Base-by-base conservation (phyloP, 1,139 yeast genomes). In the Hyphopichia khmerensis region DNA sequence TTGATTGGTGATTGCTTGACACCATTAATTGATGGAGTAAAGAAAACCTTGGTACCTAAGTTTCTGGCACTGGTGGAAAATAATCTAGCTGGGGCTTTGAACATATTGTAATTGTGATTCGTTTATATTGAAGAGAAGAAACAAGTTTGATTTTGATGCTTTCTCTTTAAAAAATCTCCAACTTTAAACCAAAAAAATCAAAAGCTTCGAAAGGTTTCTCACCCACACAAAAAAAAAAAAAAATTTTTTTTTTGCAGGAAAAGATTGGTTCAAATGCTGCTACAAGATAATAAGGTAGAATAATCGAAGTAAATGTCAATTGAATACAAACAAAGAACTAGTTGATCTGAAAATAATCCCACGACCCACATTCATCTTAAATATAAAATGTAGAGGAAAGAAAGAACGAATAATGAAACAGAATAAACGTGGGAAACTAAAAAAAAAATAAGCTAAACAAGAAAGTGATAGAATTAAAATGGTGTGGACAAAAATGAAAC, bases 21-120 rank as follows among this genome's bases (percentile, higher is more conserved):
- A 32, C 69, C 69, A 41, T 59, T 58, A 45, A 69, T 67, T 39
- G 75, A 67, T 18, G 72, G 62, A 41, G 64, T 60, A 55, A 69
- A 59, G 51, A 50, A 69, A 32, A 65, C 70, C 53, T 67, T 65
- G 46, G 69, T 59, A 23, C 72, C 73, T 41, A 54, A 52, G 38
- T 52, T 63, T 44, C 60, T 56, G 48, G 65, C 44, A 36, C 67
- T 48, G 38, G 65, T 52, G 38, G 72, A 64, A 47, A 67, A 66
- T 36, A 57, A 46, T 60, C 73, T 65, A 43, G 55, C 48, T 14
- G 14, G 19, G 19, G 24, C 24, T 39, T 34, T 39, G 29, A 39
- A 39, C 41, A 39, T 39, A 11, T 27, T 27, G 13, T 7, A 6
- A 11, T 6, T 27, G n/a, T 27, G 30, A 6, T n/a, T 6, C 10